phyloP scores from a whole-genome alignment of 805 yeast genomes.

The Candida railenensis region DNA sequence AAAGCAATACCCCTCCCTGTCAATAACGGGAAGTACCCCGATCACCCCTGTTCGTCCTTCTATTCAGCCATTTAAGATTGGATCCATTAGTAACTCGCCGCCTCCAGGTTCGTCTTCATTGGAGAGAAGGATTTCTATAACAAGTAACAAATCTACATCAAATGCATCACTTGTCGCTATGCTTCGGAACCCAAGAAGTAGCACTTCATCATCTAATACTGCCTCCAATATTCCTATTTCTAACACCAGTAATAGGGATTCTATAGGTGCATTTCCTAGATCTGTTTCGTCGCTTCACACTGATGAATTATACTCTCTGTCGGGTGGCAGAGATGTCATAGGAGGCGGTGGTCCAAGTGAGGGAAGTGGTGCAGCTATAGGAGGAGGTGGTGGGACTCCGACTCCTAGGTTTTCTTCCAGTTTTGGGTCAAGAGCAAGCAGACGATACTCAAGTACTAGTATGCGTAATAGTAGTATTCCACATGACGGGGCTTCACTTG shows the following conservation, averaged over 20 bases:
- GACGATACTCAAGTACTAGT: constrained; percentile 45
- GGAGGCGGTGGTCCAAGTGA: neutral
- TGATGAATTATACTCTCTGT: constrained; percentile 4
- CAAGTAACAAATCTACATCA: constrained; percentile 48
- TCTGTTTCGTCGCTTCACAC: constrained; percentile 43
- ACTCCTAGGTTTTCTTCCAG: constrained; percentile 70
- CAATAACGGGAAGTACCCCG: constrained; percentile 9
- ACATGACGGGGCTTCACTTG: constrained; percentile 17
- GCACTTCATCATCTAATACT: constrained; percentile 37
- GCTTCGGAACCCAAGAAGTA: constrained; percentile 49
- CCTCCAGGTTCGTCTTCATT: constrained; percentile 34
- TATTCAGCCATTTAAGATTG: constrained; percentile 63
- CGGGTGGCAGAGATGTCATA: neutral
- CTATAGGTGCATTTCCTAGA: constrained; percentile 26
- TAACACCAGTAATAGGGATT: constrained; percentile 9
- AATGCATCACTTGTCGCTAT: constrained; percentile 55
- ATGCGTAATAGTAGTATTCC: constrained; percentile 25
- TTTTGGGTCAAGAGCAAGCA: constrained; percentile 60
- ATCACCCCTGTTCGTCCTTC: constrained; percentile 24
- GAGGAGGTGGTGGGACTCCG: neutral
- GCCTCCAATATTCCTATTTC: constrained; percentile 24
- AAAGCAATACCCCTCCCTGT: neutral
- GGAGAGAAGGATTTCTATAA: constrained; percentile 41
- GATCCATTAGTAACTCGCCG: constrained; percentile 50
- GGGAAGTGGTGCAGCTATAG: neutral